Base-by-base conservation (phyloP, 2,329 filamentous ascomycete genomes). In the Elsinoe perseae region DNA sequence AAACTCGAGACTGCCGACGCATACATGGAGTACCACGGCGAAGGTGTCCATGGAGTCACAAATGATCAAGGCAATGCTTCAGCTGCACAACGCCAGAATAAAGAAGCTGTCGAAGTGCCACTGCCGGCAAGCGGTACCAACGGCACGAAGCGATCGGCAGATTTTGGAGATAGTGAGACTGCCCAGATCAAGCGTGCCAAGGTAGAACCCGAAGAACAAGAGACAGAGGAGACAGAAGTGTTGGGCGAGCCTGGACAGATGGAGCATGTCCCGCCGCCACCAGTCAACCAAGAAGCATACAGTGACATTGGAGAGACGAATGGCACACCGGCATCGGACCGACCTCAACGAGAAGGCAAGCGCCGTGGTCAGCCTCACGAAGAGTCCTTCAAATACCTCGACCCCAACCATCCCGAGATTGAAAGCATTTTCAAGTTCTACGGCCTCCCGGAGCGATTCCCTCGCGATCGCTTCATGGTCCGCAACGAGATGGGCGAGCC, bases 361-460 rank as follows among this genome's bases (percentile, higher is more conserved):
- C 60, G 66, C 28, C 61, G 61, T 44, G 63, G 70, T 50, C 62
- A 77, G 62, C 81, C 80, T 14, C 79, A 84, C 61, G 93, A 97
- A 70, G 93, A 98, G 70, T 88, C 91, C 3, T 98, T 95, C 79
- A 96, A 95, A 69, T 98, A 90, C 68, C 80, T 98, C 38, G 72
- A 84, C 7, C 72, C 82, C 0, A 79, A 85, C 23, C 88, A 96
- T 68, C 75, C 83, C 2, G 88, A 93, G 58, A 84, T 98, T 55
- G 70, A 83, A 60, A 78, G 80, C 56, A 92, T 98, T 66, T 86
- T 84, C 65, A 71, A 80, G 2, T 97, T 97, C 74, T 98, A 97
- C 75, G 79, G 86, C 54, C 78, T 97, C 60, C 91, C 89, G 0
- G 71, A 83, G 0, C 84, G 86, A 48, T 98, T 98, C 76, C 93